A percentile compares a stretch with the other conserved stretches of the same genome.
Evolutionary conservation across 495 filamentous ascomycete genomes (phyloP).

Genomic region (Neurospora tetraspora): DNA sequence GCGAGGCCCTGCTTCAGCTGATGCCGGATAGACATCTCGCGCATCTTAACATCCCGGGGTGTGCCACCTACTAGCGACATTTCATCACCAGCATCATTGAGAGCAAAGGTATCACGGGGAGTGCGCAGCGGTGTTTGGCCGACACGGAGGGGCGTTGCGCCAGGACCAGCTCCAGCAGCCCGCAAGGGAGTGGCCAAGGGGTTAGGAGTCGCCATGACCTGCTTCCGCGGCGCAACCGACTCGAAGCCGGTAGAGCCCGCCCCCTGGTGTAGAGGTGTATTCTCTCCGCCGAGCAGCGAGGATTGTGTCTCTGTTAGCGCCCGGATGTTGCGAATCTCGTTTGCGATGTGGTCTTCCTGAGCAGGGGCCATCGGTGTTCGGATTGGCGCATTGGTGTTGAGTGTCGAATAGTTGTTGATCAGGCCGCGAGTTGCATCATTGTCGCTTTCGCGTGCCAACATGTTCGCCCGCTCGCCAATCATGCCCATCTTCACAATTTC

Average conservation of each 20-base stretch:
- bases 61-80: slow-evolving; percentile 66
- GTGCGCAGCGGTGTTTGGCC: slow-evolving; percentile 87
- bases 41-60: slow-evolving; percentile 64
- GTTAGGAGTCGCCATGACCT: slow-evolving; percentile 81
- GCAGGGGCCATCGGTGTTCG: slow-evolving; percentile 83
- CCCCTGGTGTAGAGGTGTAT: slow-evolving; percentile 78
- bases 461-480: slow-evolving; percentile 80
- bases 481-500: slow-evolving; percentile 99
- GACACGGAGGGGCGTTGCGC: slow-evolving; percentile 59
- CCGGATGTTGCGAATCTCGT: slow-evolving; percentile 91
- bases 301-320: slow-evolving; percentile 91
- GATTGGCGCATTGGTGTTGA: slow-evolving; percentile 79
- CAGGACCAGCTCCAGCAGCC: slow-evolving; percentile 53
- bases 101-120: slow-evolving; percentile 77
- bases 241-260: slow-evolving; percentile 80
- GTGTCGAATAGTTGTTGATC: slow-evolving; percentile 69
- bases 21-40: slow-evolving; percentile 60
- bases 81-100: slow-evolving; percentile 60
- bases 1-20: slow-evolving; percentile 64
- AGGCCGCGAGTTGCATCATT: slow-evolving; percentile 78
- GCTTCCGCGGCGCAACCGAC: slow-evolving; percentile 68
- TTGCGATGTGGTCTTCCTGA: slow-evolving; percentile 89
- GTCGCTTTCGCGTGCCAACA: slow-evolving; percentile 64
- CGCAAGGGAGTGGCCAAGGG: slow-evolving; percentile 89
- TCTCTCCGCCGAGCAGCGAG: slow-evolving; percentile 89